Percentiles rank a stretch among this genome's conserved stretches.
These are phyloP conservation scores for Tricholoma terreum DNA, from an alignment of 768 basidiomycete species.

Conservation along the genomic window DNA sequence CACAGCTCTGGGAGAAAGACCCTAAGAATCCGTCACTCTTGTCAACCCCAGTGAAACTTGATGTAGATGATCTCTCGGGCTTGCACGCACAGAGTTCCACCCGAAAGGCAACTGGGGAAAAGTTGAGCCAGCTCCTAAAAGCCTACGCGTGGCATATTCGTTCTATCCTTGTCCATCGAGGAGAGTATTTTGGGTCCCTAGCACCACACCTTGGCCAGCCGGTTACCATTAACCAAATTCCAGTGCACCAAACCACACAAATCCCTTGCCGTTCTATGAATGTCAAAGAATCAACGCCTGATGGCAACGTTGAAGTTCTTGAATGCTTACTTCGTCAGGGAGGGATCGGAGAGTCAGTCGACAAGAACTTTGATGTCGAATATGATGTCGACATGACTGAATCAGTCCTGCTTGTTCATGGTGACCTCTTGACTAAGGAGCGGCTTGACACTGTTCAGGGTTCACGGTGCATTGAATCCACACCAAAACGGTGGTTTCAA, in stretches of 20 bases:
- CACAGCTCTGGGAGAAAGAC: conserved; percentile 28
- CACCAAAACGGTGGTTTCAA: conserved; percentile 8
- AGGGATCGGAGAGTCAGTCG: conserved; percentile 6
- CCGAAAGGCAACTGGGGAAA: conserved; percentile 8
- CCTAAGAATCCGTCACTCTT: conserved; percentile 13
- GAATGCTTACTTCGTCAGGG: conserved; percentile 4
- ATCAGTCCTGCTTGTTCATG: conserved; percentile 14
- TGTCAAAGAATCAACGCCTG: conserved; percentile 15
- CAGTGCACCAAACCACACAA: conserved; percentile 8
- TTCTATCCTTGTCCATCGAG: conserved; percentile 8
- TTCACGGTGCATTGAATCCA: conserved; percentile 13
- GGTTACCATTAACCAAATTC: conserved; percentile 12
- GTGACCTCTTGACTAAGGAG: conserved; percentile 21
- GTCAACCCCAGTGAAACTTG: background rate
- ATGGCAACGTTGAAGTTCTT: conserved; percentile 14
- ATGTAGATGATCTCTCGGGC: conserved; percentile 1
- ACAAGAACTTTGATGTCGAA: background rate
- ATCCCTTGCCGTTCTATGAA: conserved; percentile 13
- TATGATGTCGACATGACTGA: conserved; percentile 7
- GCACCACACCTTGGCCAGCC: conserved; percentile 6
- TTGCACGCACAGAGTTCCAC: conserved; percentile 1
- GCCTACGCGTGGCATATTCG: conserved; percentile 7
- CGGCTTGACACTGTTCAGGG: conserved; percentile 8
- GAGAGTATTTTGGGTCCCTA: conserved; percentile 13
- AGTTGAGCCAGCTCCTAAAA: conserved; percentile 7